These are phyloP conservation scores for Musa schizocarpa DNA, from an alignment of 176 grass and related monocot genomes.

Conservation along the genomic window DNA sequence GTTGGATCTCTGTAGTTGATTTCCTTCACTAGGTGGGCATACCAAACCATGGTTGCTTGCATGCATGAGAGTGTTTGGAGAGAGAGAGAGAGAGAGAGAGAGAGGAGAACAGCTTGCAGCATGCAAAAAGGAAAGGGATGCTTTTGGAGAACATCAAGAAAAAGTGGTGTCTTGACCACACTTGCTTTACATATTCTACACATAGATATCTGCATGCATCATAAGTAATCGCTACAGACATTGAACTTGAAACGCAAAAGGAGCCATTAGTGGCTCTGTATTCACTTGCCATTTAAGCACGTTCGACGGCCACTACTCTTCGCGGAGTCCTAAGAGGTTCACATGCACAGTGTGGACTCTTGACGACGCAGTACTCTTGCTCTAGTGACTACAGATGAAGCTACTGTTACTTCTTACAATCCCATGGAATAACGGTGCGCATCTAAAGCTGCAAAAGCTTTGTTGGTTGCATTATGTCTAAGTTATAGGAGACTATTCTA, in stretches of 20 bases:
- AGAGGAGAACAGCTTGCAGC: constrained; percentile 9
- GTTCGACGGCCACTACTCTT: too few species aligned
- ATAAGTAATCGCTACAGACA: neutral
- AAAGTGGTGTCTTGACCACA: constrained; percentile 3
- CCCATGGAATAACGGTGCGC: too few species aligned
- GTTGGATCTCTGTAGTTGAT: neutral
- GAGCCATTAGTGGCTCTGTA: neutral
- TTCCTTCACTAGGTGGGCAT: neutral
- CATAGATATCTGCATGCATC: neutral
- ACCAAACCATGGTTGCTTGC: neutral
- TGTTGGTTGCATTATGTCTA: too few species aligned
- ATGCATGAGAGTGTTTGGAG: neutral
- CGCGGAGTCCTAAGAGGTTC: too few species aligned
- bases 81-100: neutral
- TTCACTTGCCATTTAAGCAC: too few species aligned
- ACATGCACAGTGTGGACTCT: too few species aligned
- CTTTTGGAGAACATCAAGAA: constrained; percentile 1
- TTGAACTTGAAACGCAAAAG: neutral
- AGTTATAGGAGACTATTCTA: too few species aligned
- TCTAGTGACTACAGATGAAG: too few species aligned
- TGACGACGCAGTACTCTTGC: too few species aligned
- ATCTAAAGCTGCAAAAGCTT: too few species aligned
- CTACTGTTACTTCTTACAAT: too few species aligned
- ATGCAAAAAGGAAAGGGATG: neutral
- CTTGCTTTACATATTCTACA: neutral